Evolutionary conservation across 2,329 filamentous ascomycete species (phyloP).

Genomic region (Paraconiothyrium sp.): DNA sequence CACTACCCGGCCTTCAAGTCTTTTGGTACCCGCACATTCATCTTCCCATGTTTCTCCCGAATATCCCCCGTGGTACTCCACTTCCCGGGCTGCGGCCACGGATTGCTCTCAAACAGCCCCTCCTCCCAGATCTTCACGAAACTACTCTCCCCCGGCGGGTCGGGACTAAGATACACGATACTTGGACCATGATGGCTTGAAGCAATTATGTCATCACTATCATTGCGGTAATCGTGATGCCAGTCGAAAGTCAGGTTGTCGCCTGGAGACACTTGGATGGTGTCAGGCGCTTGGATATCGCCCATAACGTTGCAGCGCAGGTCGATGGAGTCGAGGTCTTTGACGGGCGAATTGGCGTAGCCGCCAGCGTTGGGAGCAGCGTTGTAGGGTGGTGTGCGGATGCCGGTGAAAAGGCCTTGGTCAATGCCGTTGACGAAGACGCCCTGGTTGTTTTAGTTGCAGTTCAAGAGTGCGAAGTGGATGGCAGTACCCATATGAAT

Average conservation of each 20-base stretch:
- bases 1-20: conserved; percentile 49
- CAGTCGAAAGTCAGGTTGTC: conserved; percentile 53
- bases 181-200: conserved; percentile 45
- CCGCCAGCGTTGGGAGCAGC: conserved; percentile 45
- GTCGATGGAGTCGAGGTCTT: conserved; percentile 51
- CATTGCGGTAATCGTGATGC: conserved; percentile 50
- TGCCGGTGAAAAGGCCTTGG: conserved; percentile 40
- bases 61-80: conserved; percentile 43
- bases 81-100: conserved; percentile 47
- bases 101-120: conserved; percentile 45
- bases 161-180: conserved; percentile 53
- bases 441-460: conserved; percentile 25
- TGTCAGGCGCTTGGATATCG: conserved; percentile 48
- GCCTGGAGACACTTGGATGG: conserved; percentile 47
- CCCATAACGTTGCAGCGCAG: conserved; percentile 53
- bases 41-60: conserved; percentile 32
- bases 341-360: conserved; percentile 54
- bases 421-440: conserved; percentile 45
- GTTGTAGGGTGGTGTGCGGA: conserved; percentile 47
- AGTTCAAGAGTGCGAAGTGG: not conserved
- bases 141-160: conserved; percentile 48
- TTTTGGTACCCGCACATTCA: conserved; percentile 45
- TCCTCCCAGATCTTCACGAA: conserved; percentile 54
- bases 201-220: conserved; percentile 46
- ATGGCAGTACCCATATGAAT: conserved; percentile 37